A percentile compares a stretch with the other conserved stretches of the same genome.
Evolutionary conservation across 2,329 filamentous ascomycete genomes (phyloP).

Genomic region (Gnomoniopsis sp.): DNA sequence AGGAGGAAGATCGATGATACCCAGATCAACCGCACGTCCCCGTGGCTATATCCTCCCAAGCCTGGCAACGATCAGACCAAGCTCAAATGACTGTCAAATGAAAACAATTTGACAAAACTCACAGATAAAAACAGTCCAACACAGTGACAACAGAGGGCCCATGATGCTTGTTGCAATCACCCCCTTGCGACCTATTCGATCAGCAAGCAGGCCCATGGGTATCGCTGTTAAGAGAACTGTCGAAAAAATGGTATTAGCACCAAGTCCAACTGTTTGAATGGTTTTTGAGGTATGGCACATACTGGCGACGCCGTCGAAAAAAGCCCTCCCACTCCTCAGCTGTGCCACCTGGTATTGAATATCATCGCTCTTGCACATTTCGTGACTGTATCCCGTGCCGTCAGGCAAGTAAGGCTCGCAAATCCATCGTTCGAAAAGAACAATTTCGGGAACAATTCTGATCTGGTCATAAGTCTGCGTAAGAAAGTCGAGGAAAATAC

Average conservation of each 20-base stretch:
- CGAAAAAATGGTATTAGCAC: neutral
- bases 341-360: constrained; percentile 16
- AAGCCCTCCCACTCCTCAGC: constrained; percentile 16
- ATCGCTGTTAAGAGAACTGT: constrained; percentile 16
- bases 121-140: constrained; percentile 14
- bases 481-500: constrained; percentile 16
- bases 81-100: too few relatives aligned
- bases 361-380: constrained; percentile 10
- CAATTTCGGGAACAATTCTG: constrained; percentile 18
- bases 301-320: constrained; percentile 17
- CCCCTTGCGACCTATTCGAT: constrained; percentile 16
- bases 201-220: constrained; percentile 18
- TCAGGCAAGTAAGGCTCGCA: constrained; percentile 6
- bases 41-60: constrained; percentile 7
- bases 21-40: constrained; percentile 15
- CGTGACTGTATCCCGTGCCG: neutral
- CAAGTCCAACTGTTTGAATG: too few relatives aligned
- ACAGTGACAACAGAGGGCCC: constrained; percentile 12
- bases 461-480: constrained; percentile 18
- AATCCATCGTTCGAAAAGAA: constrained; percentile 15
- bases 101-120: neutral
- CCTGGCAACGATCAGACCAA: neutral
- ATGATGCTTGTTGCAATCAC: constrained; percentile 14
- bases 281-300: neutral
- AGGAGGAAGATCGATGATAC: constrained; percentile 14